phyloP scores from a whole-genome alignment of 1,139 yeast species.

The Meyerozyma carpophila region DNA sequence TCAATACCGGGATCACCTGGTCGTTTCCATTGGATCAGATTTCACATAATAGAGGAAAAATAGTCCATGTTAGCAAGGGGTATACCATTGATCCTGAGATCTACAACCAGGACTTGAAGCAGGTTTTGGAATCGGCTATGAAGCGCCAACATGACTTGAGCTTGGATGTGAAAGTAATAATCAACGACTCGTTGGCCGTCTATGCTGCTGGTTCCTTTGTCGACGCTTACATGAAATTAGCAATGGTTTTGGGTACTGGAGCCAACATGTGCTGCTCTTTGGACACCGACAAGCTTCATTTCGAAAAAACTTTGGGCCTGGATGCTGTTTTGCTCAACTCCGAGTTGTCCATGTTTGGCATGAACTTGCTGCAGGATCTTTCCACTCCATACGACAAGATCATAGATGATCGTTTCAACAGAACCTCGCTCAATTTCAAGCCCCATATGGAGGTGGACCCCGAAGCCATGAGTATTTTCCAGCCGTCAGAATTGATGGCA shows the following conservation, averaged over 20 bases:
- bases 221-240: conserved; percentile 33
- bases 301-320: conserved; percentile 18
- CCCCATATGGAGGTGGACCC: conserved; percentile 33
- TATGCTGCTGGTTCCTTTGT: conserved; percentile 41
- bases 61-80: conserved; percentile 48
- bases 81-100: conserved; percentile 38
- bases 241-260: conserved; percentile 45
- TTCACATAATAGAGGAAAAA: conserved; percentile 38
- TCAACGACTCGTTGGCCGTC: conserved; percentile 44
- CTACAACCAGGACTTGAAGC: conserved; percentile 36
- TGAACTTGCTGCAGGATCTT: conserved; percentile 21
- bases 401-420: conserved; percentile 27
- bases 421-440: conserved; percentile 14
- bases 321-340: conserved; percentile 28
- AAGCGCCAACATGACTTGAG: conserved; percentile 16
- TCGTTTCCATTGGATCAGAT: conserved; percentile 50
- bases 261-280: conserved; percentile 39
- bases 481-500: conserved; percentile 19
- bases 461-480: conserved; percentile 31
- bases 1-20: conserved; percentile 52
- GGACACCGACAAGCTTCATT: conserved; percentile 15
- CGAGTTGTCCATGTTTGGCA: conserved; percentile 40
- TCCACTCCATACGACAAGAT: conserved; percentile 32
- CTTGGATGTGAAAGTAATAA: conserved; percentile 29
- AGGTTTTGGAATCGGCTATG: conserved; percentile 30